Evolutionary conservation across 1,139 yeast species (phyloP).

Genomic region (Taphrina wiesneri): DNA sequence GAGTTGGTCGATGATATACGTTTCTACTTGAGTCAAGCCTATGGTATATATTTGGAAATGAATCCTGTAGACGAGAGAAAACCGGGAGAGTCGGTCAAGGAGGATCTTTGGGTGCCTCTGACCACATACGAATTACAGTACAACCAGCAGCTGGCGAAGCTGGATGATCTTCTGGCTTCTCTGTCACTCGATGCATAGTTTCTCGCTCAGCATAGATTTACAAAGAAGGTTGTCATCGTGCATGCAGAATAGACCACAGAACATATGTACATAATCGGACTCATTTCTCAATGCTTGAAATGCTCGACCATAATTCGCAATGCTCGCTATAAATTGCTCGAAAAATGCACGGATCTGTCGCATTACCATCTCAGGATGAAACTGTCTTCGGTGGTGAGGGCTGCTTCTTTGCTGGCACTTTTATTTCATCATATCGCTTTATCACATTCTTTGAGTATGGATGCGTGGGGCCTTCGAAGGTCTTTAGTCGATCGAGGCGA

Average conservation of each 20-base stretch:
- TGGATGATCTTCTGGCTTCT: constrained; percentile 39
- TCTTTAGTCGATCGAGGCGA: constrained; percentile 79
- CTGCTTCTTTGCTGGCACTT: not conserved
- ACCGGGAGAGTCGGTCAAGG: constrained; percentile 33
- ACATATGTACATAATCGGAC: not conserved
- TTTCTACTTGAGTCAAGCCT: constrained; percentile 59
- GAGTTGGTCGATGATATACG: constrained; percentile 77
- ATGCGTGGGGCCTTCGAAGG: constrained; percentile 83
- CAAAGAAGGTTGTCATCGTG: not conserved
- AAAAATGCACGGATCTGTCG: not conserved
- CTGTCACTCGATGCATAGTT: constrained; percentile 39
- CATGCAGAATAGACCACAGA: not conserved
- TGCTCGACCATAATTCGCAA: not conserved
- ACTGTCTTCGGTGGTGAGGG: not conserved
- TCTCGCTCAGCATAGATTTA: not conserved
- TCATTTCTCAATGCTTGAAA: not conserved
- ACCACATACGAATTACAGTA: constrained; percentile 40
- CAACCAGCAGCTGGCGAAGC: constrained; percentile 39
- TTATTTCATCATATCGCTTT: constrained; percentile 14
- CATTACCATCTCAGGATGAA: not conserved
- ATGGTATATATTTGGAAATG: constrained; percentile 47
- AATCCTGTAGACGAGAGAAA: constrained; percentile 35
- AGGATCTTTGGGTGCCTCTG: constrained; percentile 37
- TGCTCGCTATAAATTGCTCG: not conserved
- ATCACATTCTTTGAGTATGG: constrained; percentile 80